phyloP scores from a whole-genome alignment of 495 filamentous ascomycete species.

The Aspergillus avenaceus region DNA sequence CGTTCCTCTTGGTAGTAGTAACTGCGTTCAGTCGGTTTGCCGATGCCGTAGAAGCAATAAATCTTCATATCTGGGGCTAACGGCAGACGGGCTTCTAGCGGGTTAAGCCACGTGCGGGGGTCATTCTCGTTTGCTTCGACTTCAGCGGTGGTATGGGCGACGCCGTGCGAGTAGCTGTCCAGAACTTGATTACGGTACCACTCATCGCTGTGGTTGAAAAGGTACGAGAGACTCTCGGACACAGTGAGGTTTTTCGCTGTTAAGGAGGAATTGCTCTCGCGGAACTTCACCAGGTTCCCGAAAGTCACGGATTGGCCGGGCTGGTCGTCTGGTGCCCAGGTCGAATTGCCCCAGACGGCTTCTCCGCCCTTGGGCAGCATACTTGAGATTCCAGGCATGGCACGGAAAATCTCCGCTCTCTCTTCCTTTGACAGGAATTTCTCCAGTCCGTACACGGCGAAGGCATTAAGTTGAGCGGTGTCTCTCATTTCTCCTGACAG shows the following conservation, averaged over 20 bases:
- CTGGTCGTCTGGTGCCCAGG: conserved; percentile 84
- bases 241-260: conserved; percentile 76
- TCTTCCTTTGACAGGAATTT: conserved; percentile 90
- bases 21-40: conserved; percentile 83
- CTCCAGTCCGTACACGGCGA: conserved; percentile 94
- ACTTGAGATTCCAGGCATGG: conserved; percentile 93
- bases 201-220: conserved; percentile 69
- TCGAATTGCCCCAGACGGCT: conserved; percentile 87
- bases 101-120: conserved; percentile 88
- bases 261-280: conserved; percentile 58
- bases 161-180: conserved; percentile 77
- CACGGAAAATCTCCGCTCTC: conserved; percentile 88
- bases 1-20: conserved; percentile 85
- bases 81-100: conserved; percentile 84
- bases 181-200: conserved; percentile 78
- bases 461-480: conserved; percentile 94
- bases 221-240: conserved; percentile 68
- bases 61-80: conserved; percentile 89
- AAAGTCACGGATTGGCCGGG: conserved; percentile 67
- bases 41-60: conserved; percentile 95
- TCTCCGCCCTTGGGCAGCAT: conserved; percentile 97
- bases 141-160: conserved; percentile 75
- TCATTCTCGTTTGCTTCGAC: conserved; percentile 84
- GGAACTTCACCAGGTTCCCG: conserved; percentile 85
- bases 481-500: conserved; percentile 97